Percentiles rank a stretch among this genome's conserved stretches.
These are phyloP conservation scores for Hypoxylon lenormandii DNA, from an alignment of 495 filamentous ascomycete species.

Conservation along the genomic window DNA sequence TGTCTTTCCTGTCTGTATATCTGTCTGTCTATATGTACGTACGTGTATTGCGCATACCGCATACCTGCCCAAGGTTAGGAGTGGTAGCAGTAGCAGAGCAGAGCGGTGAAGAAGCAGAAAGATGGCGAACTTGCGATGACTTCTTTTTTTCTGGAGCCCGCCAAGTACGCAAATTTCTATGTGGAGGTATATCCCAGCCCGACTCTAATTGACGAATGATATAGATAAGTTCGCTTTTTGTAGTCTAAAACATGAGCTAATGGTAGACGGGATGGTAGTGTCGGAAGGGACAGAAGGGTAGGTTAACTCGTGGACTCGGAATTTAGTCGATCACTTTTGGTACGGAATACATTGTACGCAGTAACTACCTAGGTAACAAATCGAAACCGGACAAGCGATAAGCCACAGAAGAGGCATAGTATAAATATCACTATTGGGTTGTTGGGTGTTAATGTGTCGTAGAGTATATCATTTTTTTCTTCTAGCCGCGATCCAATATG, in stretches of 20 bases:
- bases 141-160: conserved; percentile 32
- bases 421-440: not conserved
- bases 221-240: conserved; percentile 2
- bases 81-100: conserved; percentile 9
- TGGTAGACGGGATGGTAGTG: conserved; percentile 15
- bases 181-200: conserved; percentile 14
- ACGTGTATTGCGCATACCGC: conserved; percentile 33
- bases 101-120: conserved; percentile 26
- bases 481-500: conserved; percentile 4
- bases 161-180: conserved; percentile 38
- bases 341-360: too few species aligned
- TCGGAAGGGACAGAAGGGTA: too few species aligned
- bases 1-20: conserved; percentile 16
- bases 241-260: conserved; percentile 23
- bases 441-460: too few species aligned
- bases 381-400: conserved; percentile 4
- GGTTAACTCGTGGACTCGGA: conserved; percentile 29
- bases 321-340: conserved; percentile 28
- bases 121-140: conserved; percentile 37
- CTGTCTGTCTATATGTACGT: conserved; percentile 18
- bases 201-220: conserved; percentile 42
- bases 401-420: conserved; percentile 19
- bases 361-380: not conserved
- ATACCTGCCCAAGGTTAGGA: conserved; percentile 21
- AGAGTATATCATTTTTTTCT: too few species aligned